Conservation (phyloP, 2,329 filamentous ascomycete genomes). For the Davidsoniella australis region DNA sequence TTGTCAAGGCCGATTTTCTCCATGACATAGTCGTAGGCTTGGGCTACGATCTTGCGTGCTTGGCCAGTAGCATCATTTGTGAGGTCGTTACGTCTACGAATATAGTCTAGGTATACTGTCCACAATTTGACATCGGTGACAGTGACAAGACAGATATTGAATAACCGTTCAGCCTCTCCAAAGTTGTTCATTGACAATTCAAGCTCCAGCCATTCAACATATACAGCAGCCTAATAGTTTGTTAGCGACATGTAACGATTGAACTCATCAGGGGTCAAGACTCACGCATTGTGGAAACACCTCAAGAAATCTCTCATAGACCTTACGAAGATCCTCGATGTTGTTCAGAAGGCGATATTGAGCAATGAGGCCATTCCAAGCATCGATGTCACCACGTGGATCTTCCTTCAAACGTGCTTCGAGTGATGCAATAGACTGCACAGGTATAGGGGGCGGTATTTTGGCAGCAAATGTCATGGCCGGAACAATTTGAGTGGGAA, state of each 20-base stretch:
- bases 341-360: constrained; percentile 72
- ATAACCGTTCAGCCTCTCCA: constrained; percentile 62
- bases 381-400: constrained; percentile 77
- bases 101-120: constrained; percentile 88
- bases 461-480: constrained; percentile 1
- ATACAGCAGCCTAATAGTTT: constrained; percentile 59
- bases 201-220: constrained; percentile 77
- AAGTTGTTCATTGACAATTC: constrained; percentile 79
- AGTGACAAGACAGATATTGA: constrained; percentile 59
- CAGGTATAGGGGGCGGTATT: constrained; percentile 3
- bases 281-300: constrained; percentile 84
- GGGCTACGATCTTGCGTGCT: constrained; percentile 62
- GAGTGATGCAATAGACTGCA: constrained; percentile 48
- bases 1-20: constrained; percentile 81
- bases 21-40: constrained; percentile 85
- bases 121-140: constrained; percentile 76
- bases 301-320: constrained; percentile 74
- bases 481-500: neutral
- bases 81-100: constrained; percentile 78
- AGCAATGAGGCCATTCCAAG: constrained; percentile 75
- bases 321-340: constrained; percentile 59
- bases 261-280: constrained; percentile 18
- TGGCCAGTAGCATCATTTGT: constrained; percentile 57
- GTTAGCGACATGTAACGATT: neutral
- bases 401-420: constrained; percentile 89